Evolutionary conservation across 352 stramenopile genomes (phyloP), one percentile per base, ranked within the genome.

Genomic region (Globisporangium nagaii): DNA sequence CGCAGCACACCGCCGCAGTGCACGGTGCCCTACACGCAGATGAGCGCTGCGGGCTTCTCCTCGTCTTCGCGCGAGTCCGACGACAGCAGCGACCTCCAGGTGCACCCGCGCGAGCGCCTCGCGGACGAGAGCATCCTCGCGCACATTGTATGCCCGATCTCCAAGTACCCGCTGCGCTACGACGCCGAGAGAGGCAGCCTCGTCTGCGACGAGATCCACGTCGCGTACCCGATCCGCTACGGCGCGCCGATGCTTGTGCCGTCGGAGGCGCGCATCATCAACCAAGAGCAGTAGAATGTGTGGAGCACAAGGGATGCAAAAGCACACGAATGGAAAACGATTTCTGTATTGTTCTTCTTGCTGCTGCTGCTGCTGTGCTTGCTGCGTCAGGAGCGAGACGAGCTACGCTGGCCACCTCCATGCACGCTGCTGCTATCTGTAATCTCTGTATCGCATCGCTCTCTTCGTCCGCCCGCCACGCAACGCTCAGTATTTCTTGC

Each of bases 101-200:
- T 55, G 41, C 56, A 44, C 24, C 51, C 55, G 45, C 32, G 41
- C 4, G 63, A 66, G 9, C 59, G 48, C 17, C 65, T 90, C 19
- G 39, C 63, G 10, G 79, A 93, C 53, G 83, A 88, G 66, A 74
- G 63, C 60, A 60, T 94, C 31, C 60, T 94, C 65, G 64, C 89
- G 44, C 82, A 92, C 54, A 67, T 94, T 30, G 82, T 93, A 48
- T 92, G 82, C 55, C 84, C 84, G 6, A 87, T 94, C 52, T 94
- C 84, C 70, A 94, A 93, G 77, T 80, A 65, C 55, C 74, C 84
- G 28, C 65, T 94, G 47, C 79, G 79, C 47, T 91, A 90, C 51
- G 78, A 91, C 66, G 31, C 55, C 9, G 56, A 65, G 46, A 71
- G 65, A 15, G 78, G 80, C 25, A 70, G 76, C 22, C 62, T 95